Evolutionary conservation across 2,329 filamentous ascomycete species (phyloP).

Genomic region (Leptodontidium sp.): DNA sequence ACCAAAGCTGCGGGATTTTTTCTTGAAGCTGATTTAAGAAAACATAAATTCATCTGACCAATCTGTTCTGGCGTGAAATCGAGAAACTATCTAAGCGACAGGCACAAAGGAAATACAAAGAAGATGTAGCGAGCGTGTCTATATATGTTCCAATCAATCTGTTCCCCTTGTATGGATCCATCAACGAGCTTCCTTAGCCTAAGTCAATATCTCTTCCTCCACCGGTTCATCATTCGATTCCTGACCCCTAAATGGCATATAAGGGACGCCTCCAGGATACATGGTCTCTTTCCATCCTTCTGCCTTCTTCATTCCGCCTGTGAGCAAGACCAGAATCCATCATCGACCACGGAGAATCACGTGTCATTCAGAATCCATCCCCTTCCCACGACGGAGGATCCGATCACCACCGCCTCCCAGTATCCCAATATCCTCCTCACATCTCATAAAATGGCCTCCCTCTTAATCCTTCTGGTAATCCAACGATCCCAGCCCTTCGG

Average conservation of each 20-base stretch:
- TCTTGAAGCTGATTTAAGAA: background rate
- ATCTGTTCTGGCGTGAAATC: background rate
- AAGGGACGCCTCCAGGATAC: background rate
- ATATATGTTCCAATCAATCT: background rate
- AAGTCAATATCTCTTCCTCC: background rate
- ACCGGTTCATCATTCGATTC: background rate
- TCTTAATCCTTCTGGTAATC: background rate
- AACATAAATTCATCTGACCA: background rate
- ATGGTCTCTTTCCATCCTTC: background rate
- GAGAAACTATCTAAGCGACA: background rate
- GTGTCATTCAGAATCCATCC: background rate
- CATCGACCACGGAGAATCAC: constrained; percentile 2
- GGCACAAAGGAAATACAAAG: background rate
- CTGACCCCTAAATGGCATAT: background rate
- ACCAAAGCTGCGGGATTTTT: no score
- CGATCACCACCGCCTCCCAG: background rate
- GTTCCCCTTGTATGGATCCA: no score
- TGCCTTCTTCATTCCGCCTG: background rate
- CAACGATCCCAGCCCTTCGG: background rate
- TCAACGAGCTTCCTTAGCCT: no score
- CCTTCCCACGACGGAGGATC: background rate
- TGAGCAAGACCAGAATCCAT: background rate
- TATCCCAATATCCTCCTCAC: background rate
- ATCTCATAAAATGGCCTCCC: background rate
- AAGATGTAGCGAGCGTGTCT: background rate